These are phyloP conservation scores for Xylaria acuta DNA, from an alignment of 495 filamentous ascomycete species.

Conservation along the genomic window DNA sequence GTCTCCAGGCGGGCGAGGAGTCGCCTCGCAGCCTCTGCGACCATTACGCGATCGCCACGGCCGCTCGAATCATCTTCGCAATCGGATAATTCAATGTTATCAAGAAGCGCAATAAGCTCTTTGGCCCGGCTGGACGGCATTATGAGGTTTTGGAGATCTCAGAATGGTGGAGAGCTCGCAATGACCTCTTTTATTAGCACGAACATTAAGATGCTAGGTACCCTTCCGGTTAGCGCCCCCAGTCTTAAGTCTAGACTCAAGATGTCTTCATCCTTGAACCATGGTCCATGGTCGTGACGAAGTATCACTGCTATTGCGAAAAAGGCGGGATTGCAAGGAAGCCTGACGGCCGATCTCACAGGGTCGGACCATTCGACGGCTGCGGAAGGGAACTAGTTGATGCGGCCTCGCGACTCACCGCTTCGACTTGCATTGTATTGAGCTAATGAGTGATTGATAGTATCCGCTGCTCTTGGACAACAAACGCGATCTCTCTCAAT, in stretches of 20 bases:
- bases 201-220: slow-evolving; percentile 3
- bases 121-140: slow-evolving; percentile 3
- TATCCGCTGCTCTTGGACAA: not conserved
- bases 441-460: not conserved
- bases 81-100: slow-evolving; percentile 3
- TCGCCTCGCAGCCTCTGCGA: slow-evolving; percentile 16
- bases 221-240: not conserved
- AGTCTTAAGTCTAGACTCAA: not conserved
- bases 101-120: slow-evolving; percentile 10
- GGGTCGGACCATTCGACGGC: not conserved
- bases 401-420: not conserved
- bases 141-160: not conserved
- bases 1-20: slow-evolving; percentile 24
- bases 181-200: not conserved
- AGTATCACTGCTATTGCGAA: not conserved
- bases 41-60: slow-evolving; percentile 3
- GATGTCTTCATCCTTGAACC: not conserved
- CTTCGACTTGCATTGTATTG: not conserved
- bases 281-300: not conserved
- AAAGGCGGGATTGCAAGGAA: not conserved
- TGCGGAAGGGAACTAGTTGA: not conserved
- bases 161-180: not conserved
- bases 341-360: not conserved
- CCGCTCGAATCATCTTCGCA: not conserved
- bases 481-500: not conserved